Evolutionary conservation across 2,329 filamentous ascomycete genomes (phyloP), one percentile per base, ranked within the genome.

Genomic region (Metarhizium robertsii): DNA sequence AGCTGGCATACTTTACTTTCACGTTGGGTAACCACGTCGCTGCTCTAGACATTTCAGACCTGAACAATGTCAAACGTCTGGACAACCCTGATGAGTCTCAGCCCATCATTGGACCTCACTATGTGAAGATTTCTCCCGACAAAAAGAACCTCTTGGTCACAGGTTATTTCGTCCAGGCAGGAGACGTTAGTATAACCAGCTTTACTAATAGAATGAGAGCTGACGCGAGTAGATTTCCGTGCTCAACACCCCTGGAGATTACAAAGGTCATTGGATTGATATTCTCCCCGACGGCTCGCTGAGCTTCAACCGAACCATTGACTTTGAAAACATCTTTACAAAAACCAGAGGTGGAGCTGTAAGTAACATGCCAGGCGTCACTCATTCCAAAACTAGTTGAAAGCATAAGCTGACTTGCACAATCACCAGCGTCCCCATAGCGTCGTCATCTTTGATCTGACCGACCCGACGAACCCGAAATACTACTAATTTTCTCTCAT

Each of bases 151-250:
- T 85, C 16, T 72, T 85, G 2, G 80, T 85, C 14, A 83, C 79
- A n/a, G 83, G 83, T 53, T 85, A 85, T 71, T 85, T 85, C 62
- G 79, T 86, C 2, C 81, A 85, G 68, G 79, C 76, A 10, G 81
- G 81, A 30, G 77, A 80, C 58, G 69, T 70, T 63, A 61, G 65
- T 40, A 8, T 38, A 11, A 18, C n/a, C 20, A 3, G 4, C 1
- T 29, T 16, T 29, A 16, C 36, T 32, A 14, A n/a, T n/a, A 1
- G 43, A 6, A 13, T 14, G 18, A 7, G 16, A 46, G 45, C 40
- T 38, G n/a, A 43, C 25, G 3, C 8, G 71, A 55, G 32, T 11
- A 34, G 32, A 83, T 84, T 55, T 79, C 78, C 6, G 69, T 85
- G 2, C 73, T 85, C 62, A 84, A 84, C 63, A 83, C 80, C 0